A percentile compares a stretch with the other conserved stretches of the same genome.
Evolutionary conservation across 2,329 filamentous ascomycete genomes (phyloP).

Genomic region (Colletotrichum spaethianum): DNA sequence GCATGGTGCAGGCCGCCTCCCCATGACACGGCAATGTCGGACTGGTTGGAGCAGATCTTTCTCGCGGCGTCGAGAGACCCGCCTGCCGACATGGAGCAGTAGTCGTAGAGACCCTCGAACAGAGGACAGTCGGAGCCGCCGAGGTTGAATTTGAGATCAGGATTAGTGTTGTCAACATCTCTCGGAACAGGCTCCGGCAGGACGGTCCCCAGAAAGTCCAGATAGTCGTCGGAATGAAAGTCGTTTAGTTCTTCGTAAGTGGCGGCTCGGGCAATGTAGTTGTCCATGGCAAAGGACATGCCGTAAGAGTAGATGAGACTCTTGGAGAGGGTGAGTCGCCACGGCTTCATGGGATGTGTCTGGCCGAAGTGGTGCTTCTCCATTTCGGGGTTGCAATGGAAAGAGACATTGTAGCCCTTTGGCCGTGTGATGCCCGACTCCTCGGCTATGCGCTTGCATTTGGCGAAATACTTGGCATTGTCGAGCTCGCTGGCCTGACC

Average conservation of each 20-base stretch:
- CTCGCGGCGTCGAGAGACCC: conserved; percentile 91
- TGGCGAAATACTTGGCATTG: conserved; percentile 69
- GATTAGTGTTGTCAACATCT: conserved; percentile 75
- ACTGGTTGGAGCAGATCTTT: conserved; percentile 87
- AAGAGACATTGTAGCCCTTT: conserved; percentile 91
- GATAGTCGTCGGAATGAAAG: conserved; percentile 91
- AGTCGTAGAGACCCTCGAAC: conserved; percentile 95
- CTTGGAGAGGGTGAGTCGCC: conserved; percentile 95
- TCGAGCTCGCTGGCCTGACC: conserved; percentile 67
- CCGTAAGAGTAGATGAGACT: conserved; percentile 95
- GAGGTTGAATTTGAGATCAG: conserved; percentile 84
- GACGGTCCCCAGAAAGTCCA: conserved; percentile 86
- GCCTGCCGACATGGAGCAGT: conserved; percentile 93
- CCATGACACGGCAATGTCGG: conserved; percentile 98
- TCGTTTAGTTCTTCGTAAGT: conserved; percentile 88
- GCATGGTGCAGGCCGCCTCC: conserved; percentile 96
- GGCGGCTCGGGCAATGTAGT: conserved; percentile 87
- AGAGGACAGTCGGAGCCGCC: conserved; percentile 94
- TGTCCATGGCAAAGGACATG: conserved; percentile 97
- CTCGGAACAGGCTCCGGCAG: conserved; percentile 74
- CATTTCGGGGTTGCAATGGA: conserved; percentile 94
- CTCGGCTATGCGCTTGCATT: conserved; percentile 69
- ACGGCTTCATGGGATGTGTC: conserved; percentile 99
- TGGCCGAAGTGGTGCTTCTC: conserved; percentile 98
- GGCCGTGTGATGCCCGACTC: conserved; percentile 82